phyloP scores from a whole-genome alignment of 768 basidiomycete genomes.

The Cubamyces lactineus region DNA sequence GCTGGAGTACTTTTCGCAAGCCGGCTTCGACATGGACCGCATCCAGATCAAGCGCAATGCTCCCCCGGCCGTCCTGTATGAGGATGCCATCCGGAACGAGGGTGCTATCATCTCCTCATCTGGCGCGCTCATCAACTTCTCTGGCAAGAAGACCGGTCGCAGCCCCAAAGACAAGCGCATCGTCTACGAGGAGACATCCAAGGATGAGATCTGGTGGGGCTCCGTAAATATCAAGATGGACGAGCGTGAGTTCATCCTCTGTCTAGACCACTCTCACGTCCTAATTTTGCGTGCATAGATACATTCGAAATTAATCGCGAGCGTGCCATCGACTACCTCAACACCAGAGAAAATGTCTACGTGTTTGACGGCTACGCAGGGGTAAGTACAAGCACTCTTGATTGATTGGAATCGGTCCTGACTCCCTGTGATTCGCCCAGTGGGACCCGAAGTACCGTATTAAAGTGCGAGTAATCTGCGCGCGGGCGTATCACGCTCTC shows the following conservation, averaged over 20 bases:
- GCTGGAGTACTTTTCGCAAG: conserved; percentile 96
- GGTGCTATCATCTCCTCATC: conserved; percentile 96
- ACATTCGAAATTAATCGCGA: conserved; percentile 99
- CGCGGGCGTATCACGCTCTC: conserved; percentile 96
- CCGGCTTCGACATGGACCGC: conserved; percentile 98
- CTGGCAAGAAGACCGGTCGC: conserved; percentile 98
- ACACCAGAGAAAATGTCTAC: conserved; percentile 97
- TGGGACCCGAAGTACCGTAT: conserved; percentile 99
- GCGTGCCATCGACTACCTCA: conserved; percentile 98
- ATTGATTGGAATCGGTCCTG: neutral
- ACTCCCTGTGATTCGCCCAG: conserved; percentile 38
- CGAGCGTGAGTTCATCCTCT: conserved; percentile 65
- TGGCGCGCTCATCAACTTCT: conserved; percentile 99
- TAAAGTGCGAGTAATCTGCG: conserved; percentile 99
- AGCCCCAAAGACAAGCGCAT: conserved; percentile 99
- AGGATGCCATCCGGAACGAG: conserved; percentile 98
- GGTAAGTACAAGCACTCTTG: conserved; percentile 44
- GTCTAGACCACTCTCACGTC: too few relatives aligned
- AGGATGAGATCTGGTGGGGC: conserved; percentile 99
- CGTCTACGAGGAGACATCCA: conserved; percentile 94
- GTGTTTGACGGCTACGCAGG: conserved; percentile 97
- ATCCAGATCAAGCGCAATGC: conserved; percentile 97
- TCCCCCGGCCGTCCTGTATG: conserved; percentile 87
- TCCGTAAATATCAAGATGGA: conserved; percentile 99
- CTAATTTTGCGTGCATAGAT: conserved; percentile 48